Evolutionary conservation across 2,329 filamentous ascomycete species (phyloP), one percentile per base, ranked within the genome.

Genomic region (Penicillium sp.): DNA sequence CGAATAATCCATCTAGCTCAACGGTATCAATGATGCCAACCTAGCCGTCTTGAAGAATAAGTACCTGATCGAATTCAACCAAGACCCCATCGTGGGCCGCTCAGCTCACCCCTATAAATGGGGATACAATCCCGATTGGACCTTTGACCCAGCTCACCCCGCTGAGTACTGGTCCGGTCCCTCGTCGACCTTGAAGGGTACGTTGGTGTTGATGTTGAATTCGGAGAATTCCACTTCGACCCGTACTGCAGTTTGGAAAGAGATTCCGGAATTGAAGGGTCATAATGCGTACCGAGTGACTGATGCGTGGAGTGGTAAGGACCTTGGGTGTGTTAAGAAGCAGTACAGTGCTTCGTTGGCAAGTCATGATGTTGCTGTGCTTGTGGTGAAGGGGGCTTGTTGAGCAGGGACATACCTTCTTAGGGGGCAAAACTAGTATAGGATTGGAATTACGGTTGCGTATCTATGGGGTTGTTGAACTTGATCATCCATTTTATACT

Each of bases 31-130:
- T 1, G 63, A 71, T 10, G 68, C 73, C 1, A 76, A 79, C 45
- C 66, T 83, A 6, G 67, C 72, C 0, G 78, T 84, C 12, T 69
- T 85, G 1, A 74, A 75, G 17, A 85, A 84, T 61, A 58, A 66
- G 28, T 67, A 73, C n/a, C 68, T 80, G 0, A 62, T 80, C 4
- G 64, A 70, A 8, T 79, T 84, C 71, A 81, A 83, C 66, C 83
- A 85, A 67, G 83, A 85, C 59, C 70, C 75, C 0, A 65, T 75
- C 2, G 66, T 77, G 19, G 82, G 82, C 1, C 71, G 67, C 2
- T 75, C 82, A 1, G 82, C 82, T 0, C 74, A 70, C 66, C 83
- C 83, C 0, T 76, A 79, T 49, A 74, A 78, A 66, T 73, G 73
- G 70, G 75, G 75, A 13, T 76, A 75, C 38, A 77, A 75, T 38